Conservation (phyloP, 805 yeast genomes). For the Metschnikowia dekortorum region DNA sequence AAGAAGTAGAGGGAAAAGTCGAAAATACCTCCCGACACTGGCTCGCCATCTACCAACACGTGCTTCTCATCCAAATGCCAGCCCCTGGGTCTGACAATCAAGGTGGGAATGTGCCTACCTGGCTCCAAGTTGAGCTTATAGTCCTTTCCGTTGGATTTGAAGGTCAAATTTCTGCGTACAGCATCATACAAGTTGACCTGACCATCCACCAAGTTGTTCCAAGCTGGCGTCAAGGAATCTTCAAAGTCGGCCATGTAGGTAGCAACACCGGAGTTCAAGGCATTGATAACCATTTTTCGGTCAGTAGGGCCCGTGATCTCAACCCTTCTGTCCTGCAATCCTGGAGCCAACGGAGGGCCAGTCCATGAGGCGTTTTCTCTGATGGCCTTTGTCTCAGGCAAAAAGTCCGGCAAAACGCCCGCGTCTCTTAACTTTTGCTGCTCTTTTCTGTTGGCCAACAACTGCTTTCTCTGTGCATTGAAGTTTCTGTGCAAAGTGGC, state of each 20-base stretch:
- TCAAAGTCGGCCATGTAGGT: constrained; percentile 87
- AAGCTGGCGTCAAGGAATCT: constrained; percentile 81
- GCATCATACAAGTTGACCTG: constrained; percentile 77
- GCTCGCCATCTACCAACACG: constrained; percentile 66
- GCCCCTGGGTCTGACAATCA: constrained; percentile 84
- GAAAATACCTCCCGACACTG: constrained; percentile 70
- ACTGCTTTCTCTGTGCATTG: constrained; percentile 53
- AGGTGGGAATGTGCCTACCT: constrained; percentile 63
- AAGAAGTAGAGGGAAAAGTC: constrained; percentile 77
- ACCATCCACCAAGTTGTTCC: constrained; percentile 76
- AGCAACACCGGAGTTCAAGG: constrained; percentile 71
- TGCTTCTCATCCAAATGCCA: constrained; percentile 82
- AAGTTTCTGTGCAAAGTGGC: constrained; percentile 72
- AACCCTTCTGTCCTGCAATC: constrained; percentile 67
- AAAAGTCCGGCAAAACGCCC: constrained; percentile 59
- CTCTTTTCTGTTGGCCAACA: constrained; percentile 57
- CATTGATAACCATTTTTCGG: constrained; percentile 79
- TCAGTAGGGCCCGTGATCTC: constrained; percentile 87
- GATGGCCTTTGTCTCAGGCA: constrained; percentile 64
- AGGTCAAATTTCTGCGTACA: constrained; percentile 57
- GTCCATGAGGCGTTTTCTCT: constrained; percentile 73
- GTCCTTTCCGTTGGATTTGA: constrained; percentile 39
- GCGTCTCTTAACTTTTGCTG: constrained; percentile 59
- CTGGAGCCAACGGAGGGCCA: constrained; percentile 69
- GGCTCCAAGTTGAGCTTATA: constrained; percentile 42